Percentiles rank a stretch among this genome's conserved stretches.
Evolutionary conservation across 2,329 filamentous ascomycete genomes (phyloP).

Genomic region (Alternaria sp.): DNA sequence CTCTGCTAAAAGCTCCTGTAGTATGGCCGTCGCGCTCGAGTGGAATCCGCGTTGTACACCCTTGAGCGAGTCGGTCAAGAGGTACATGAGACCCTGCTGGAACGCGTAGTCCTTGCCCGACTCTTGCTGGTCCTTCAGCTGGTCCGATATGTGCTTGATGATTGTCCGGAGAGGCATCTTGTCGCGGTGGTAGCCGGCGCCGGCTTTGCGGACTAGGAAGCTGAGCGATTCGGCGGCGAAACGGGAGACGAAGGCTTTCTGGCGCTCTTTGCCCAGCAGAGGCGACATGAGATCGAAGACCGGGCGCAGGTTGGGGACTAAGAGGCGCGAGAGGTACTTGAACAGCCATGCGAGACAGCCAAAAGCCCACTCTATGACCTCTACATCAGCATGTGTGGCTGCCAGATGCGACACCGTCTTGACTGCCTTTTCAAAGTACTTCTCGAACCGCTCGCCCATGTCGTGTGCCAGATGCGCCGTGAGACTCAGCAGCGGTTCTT

Average conservation of each 20-base stretch:
- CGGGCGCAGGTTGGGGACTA: slow-evolving; percentile 84
- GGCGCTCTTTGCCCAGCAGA: slow-evolving; percentile 79
- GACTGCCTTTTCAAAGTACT: slow-evolving; percentile 79
- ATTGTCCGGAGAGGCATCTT: slow-evolving; percentile 70
- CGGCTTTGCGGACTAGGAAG: slow-evolving; percentile 90
- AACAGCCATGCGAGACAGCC: slow-evolving; percentile 92
- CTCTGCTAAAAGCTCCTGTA: slow-evolving; percentile 57
- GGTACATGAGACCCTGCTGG: slow-evolving; percentile 85
- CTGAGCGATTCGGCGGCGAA: slow-evolving; percentile 96
- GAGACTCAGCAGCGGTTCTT: slow-evolving; percentile 88
- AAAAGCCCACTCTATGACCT: slow-evolving; percentile 98
- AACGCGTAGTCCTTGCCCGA: slow-evolving; percentile 71
- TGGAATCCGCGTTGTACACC: slow-evolving; percentile 66
- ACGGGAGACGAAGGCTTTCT: slow-evolving; percentile 84
- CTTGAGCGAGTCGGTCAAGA: slow-evolving; percentile 83
- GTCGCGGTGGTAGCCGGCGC: slow-evolving; percentile 76
- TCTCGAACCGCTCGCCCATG: slow-evolving; percentile 84
- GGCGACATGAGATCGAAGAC: slow-evolving; percentile 84
- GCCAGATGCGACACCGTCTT: slow-evolving; percentile 79
- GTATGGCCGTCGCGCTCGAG: slow-evolving; percentile 61
- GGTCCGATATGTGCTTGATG: slow-evolving; percentile 73
- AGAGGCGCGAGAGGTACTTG: slow-evolving; percentile 89
- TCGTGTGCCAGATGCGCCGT: slow-evolving; percentile 95
- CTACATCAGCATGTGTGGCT: slow-evolving; percentile 75
- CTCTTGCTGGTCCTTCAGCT: slow-evolving; percentile 64